phyloP scores from a whole-genome alignment of 2,329 filamentous ascomycete genomes.

The Paecilomyces variotii region DNA sequence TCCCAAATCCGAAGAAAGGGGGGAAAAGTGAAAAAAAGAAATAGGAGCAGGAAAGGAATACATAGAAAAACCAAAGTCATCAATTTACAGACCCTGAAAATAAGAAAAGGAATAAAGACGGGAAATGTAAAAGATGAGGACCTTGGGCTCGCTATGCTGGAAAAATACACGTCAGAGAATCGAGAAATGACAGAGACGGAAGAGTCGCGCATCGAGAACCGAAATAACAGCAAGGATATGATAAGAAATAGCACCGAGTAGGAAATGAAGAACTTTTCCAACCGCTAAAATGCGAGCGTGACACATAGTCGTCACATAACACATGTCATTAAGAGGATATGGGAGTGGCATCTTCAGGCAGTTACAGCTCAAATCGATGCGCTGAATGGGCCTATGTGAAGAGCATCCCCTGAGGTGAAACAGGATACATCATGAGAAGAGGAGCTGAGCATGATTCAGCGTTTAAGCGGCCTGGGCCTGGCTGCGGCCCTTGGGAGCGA shows the following conservation, averaged over 20 bases:
- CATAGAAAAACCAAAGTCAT: conserved; percentile 1
- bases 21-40: neutral
- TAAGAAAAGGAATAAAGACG: conserved; percentile 8
- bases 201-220: conserved; percentile 12
- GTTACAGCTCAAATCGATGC: conserved; percentile 8
- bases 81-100: conserved; percentile 1
- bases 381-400: conserved; percentile 4
- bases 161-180: conserved; percentile 16
- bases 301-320: conserved; percentile 29
- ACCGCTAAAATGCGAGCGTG: conserved; percentile 35
- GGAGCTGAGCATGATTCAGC: conserved; percentile 4
- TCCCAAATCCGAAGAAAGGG: neutral
- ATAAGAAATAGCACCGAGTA: conserved; percentile 16
- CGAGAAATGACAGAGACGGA: conserved; percentile 14
- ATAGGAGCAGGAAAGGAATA: neutral
- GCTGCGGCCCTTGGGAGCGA: conserved; percentile 38
- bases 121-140: conserved; percentile 13
- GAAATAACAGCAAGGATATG: conserved; percentile 14
- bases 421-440: conserved; percentile 12
- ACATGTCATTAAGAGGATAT: conserved; percentile 27
- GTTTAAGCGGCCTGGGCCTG: conserved; percentile 38
- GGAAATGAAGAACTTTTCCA: conserved; percentile 32
- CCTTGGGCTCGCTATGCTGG: conserved; percentile 32
- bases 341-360: conserved; percentile 25
- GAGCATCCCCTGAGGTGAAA: conserved; percentile 14